These are phyloP conservation scores for Basipetospora sp. DNA, from an alignment of 2,329 filamentous ascomycete species.

Conservation along the genomic window DNA sequence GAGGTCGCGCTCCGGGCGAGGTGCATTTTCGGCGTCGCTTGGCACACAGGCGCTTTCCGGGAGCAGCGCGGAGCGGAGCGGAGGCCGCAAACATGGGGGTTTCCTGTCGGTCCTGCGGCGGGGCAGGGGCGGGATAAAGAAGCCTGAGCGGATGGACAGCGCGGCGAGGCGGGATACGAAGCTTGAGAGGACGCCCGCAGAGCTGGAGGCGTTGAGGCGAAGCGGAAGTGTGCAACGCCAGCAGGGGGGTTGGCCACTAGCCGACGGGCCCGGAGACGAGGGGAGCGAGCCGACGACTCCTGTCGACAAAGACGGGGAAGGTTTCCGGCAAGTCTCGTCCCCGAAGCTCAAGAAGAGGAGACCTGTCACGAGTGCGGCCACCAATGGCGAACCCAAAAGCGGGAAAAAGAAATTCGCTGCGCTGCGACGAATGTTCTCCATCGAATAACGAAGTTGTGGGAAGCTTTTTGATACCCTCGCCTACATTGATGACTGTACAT, in stretches of 20 bases:
- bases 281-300: too few species aligned
- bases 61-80: neutral
- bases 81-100: slow-evolving; percentile 11
- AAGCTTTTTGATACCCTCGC: too few species aligned
- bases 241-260: neutral
- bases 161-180: slow-evolving; percentile 47
- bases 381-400: slow-evolving; percentile 17
- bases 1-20: slow-evolving; percentile 28
- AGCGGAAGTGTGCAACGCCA: neutral
- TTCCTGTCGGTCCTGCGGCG: slow-evolving; percentile 49
- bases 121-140: slow-evolving; percentile 41
- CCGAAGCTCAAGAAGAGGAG: neutral
- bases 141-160: slow-evolving; percentile 37
- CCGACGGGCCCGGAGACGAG: neutral
- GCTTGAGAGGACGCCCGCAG: slow-evolving; percentile 41
- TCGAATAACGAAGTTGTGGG: too few species aligned
- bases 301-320: too few species aligned
- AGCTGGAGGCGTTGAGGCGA: slow-evolving; percentile 32
- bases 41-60: too few species aligned
- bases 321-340: too few species aligned
- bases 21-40: slow-evolving; percentile 18
- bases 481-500: too few species aligned
- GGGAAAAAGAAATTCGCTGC: slow-evolving; percentile 53
- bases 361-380: slow-evolving; percentile 1
- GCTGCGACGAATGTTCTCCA: slow-evolving; percentile 49